These are phyloP conservation scores for Rhizophora apiculata DNA, from an alignment of 345 rosid species.

Conservation along the genomic window DNA sequence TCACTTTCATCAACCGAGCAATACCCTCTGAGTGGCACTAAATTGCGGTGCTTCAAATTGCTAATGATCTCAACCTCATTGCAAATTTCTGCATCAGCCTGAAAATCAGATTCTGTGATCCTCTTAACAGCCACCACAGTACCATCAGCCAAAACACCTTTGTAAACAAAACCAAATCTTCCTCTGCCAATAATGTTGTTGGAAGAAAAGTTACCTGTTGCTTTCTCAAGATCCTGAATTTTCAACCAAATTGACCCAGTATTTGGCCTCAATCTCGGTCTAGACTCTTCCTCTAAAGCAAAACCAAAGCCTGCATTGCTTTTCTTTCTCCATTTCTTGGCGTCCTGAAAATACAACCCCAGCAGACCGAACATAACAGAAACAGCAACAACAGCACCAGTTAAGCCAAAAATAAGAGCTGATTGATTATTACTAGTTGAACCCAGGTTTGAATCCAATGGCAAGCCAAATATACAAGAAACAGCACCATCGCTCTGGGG, in stretches of 20 bases:
- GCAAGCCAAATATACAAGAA: constrained; percentile 50
- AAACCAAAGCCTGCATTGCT: constrained; percentile 17
- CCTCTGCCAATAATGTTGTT: constrained; percentile 86
- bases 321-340: constrained; percentile 30
- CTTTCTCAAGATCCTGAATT: constrained; percentile 74
- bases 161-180: constrained; percentile 81
- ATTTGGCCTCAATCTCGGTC: constrained; percentile 67
- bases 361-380: constrained; percentile 49
- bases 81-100: constrained; percentile 76
- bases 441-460: constrained; percentile 32
- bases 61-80: constrained; percentile 95
- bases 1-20: constrained; percentile 56
- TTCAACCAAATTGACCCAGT: constrained; percentile 91
- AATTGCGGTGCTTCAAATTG: constrained; percentile 85
- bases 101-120: constrained; percentile 73
- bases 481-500: constrained; percentile 70
- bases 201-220: constrained; percentile 65
- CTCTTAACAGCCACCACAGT: constrained; percentile 73
- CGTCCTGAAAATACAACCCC: constrained; percentile 61
- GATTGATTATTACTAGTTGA: constrained; percentile 32
- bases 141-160: constrained; percentile 68
- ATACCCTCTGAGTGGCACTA: constrained; percentile 83
- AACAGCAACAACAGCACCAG: constrained; percentile 55
- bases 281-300: constrained; percentile 38
- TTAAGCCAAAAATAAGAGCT: constrained; percentile 55